Percentiles rank a stretch among this genome's conserved stretches.
These are phyloP conservation scores for Monosporascus sp. DNA, from an alignment of 2,329 filamentous ascomycete genomes.

Conservation along the genomic window DNA sequence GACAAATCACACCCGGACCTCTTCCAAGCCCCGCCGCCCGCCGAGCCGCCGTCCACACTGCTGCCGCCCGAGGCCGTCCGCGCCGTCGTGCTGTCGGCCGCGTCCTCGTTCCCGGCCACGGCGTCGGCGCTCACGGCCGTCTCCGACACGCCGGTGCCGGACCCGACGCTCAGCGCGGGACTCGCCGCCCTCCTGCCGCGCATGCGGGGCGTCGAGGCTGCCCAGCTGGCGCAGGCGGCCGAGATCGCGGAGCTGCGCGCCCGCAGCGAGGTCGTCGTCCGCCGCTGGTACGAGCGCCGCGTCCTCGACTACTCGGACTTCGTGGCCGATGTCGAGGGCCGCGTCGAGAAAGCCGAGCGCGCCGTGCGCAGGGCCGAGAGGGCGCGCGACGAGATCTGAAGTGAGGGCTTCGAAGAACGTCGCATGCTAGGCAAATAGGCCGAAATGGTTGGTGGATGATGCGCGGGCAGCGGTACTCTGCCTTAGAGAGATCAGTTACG, in stretches of 20 bases:
- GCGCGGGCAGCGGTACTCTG: no score
- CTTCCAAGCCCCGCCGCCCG: conserved; percentile 43
- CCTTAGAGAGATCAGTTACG: no score
- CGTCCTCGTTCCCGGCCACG: conserved; percentile 49
- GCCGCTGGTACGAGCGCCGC: conserved; percentile 69
- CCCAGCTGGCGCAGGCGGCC: conserved; percentile 56
- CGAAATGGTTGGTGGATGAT: no score
- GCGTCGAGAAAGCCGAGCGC: conserved; percentile 61
- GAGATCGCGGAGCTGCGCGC: conserved; percentile 60
- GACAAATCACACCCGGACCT: conserved; percentile 50
- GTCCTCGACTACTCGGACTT: conserved; percentile 63
- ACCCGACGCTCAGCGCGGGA: conserved; percentile 47
- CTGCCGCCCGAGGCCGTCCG: conserved; percentile 47
- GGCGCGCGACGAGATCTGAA: conserved; percentile 43
- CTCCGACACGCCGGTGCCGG: conserved; percentile 51
- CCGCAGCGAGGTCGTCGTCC: conserved; percentile 57
- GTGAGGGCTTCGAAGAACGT: no score
- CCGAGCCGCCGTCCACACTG: conserved; percentile 42
- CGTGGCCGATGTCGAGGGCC: conserved; percentile 66
- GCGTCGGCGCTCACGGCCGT: conserved; percentile 55
- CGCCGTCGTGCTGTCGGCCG: conserved; percentile 51
- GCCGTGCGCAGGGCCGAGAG: conserved; percentile 60
- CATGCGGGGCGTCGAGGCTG: conserved; percentile 55
- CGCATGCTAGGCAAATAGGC: no score
- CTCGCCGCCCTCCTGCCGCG: conserved; percentile 55